Evolutionary conservation across 495 filamentous ascomycete genomes (phyloP), one percentile per base, ranked within the genome.

Genomic region (Podospora pseudoanserina): DNA sequence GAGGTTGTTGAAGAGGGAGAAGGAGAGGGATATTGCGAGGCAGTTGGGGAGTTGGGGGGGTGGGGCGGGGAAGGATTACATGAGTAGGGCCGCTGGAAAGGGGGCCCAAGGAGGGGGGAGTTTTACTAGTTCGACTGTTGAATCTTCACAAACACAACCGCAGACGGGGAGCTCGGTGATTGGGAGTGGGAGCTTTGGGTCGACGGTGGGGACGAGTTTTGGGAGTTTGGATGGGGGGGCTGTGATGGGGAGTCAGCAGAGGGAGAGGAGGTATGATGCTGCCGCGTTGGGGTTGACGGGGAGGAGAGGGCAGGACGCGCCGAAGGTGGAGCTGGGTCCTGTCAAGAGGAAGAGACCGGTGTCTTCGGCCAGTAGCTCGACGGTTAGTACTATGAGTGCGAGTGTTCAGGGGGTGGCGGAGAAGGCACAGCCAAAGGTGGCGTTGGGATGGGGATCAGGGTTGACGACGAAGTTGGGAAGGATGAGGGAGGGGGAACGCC

Each of bases 21-120:
- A 88, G 68, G 95, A 99, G 77, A 83, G 88, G 7, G 91, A 96
- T 60, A 88, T 98, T 61, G 89, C 89, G 27, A 86, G 87, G 71
- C 88, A 85, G 68, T 84, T 99, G 4, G 82, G 84, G 2, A 72
- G 80, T 53, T 72, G 85, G 16, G 90, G 90, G 0, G 86, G 83
- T 63, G 89, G 89, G 15, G 83, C 90, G 0, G 93, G 92, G 3
- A 87, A 86, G 57, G 90, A 95, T 64, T 97, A 97, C 79, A 86
- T 95, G 78, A 81, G 84, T n/a, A 70, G 70, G 16, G 65, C 70
- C 1, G 68, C 72, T 1, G 32, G 55, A 6, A 60, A 63, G 39
- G 39, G 39, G 39, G 39, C 13, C 13, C 6, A 11, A 11, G 2
- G 2, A 49, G 39, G 39, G 39, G 39, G 39, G 7, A 49, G 39